A percentile compares a stretch with the other conserved stretches of the same genome.
These are phyloP conservation scores for Apiospora hydei DNA, from an alignment of 2,329 filamentous ascomycete species.

Conservation along the genomic window DNA sequence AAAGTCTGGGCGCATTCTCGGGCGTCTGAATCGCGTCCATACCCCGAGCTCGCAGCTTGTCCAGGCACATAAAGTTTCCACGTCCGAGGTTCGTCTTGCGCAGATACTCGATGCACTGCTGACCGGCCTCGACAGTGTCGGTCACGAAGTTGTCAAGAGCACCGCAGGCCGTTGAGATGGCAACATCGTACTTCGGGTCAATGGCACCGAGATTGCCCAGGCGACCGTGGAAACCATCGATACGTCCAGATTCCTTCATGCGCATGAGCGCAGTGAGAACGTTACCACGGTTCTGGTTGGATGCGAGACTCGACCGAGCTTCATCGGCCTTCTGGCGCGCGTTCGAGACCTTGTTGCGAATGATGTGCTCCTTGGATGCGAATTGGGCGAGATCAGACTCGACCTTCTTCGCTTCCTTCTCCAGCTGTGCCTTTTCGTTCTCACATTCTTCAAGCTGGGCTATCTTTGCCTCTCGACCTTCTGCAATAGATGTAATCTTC, in stretches of 20 bases:
- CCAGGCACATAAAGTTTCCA: slow-evolving; percentile 95
- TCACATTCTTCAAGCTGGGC: slow-evolving; percentile 80
- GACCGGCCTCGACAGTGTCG: slow-evolving; percentile 92
- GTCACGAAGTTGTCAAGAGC: slow-evolving; percentile 96
- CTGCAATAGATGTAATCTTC: slow-evolving; percentile 78
- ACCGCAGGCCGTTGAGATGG: slow-evolving; percentile 96
- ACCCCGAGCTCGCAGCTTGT: slow-evolving; percentile 82
- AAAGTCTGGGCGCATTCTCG: slow-evolving; percentile 89
- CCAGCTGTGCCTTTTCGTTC: slow-evolving; percentile 72
- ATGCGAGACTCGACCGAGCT: slow-evolving; percentile 86
- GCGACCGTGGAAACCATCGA: slow-evolving; percentile 95
- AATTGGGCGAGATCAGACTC: slow-evolving; percentile 77
- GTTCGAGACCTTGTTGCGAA: slow-evolving; percentile 85
- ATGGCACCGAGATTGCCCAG: slow-evolving; percentile 94
- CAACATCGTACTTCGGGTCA: slow-evolving; percentile 92
- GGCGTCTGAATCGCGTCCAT: slow-evolving; percentile 84
- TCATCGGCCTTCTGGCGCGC: slow-evolving; percentile 96
- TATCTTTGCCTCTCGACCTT: slow-evolving; percentile 73
- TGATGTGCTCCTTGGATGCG: slow-evolving; percentile 77
- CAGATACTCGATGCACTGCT: slow-evolving; percentile 97
- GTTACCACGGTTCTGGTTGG: slow-evolving; percentile 90
- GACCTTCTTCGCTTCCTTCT: slow-evolving; percentile 77
- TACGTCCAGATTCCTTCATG: slow-evolving; percentile 92
- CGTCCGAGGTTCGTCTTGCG: slow-evolving; percentile 96
- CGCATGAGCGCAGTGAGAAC: slow-evolving; percentile 92